A percentile compares a stretch with the other conserved stretches of the same genome.
Evolutionary conservation across 176 grass and related monocot genomes (phyloP).

Genomic region (Zea luxurians): DNA sequence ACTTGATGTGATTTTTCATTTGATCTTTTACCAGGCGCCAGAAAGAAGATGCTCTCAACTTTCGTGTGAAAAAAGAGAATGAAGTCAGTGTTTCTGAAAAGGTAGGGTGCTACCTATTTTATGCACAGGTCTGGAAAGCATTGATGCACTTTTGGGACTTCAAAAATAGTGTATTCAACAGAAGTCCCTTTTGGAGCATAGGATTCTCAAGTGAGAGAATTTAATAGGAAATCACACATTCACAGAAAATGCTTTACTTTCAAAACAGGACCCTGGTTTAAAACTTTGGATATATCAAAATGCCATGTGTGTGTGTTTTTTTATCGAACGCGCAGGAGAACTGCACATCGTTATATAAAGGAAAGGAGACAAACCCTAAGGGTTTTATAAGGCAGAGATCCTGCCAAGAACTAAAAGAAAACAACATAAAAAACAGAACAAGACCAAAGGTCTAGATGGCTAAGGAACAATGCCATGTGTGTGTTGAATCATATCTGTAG

Average conservation of each 20-base stretch:
- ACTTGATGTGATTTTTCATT: slow-evolving; percentile 20
- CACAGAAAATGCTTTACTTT: slow-evolving; percentile 3
- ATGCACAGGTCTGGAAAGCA: neutral
- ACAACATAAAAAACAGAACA: too few relatives aligned
- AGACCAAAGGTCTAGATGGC: too few relatives aligned
- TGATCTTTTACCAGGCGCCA: slow-evolving; percentile 56
- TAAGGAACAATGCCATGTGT: neutral
- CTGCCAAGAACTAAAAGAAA: too few relatives aligned
- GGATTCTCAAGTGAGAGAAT: neutral
- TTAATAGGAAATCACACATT: slow-evolving; percentile 11
- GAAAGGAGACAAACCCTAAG: too few relatives aligned
- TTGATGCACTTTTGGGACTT: slow-evolving; percentile 17
- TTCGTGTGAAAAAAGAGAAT: slow-evolving; percentile 82
- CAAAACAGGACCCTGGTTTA: neutral
- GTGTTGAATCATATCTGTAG: neutral
- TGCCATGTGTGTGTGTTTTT: neutral
- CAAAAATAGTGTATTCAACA: neutral
- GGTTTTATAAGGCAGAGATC: too few relatives aligned
- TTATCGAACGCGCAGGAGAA: too few relatives aligned
- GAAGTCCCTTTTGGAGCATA: slow-evolving; percentile 4
- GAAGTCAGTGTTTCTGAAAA: slow-evolving; percentile 82
- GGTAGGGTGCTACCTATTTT: slow-evolving; percentile 43
- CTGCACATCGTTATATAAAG: too few relatives aligned
- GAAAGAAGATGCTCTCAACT: slow-evolving; percentile 98
- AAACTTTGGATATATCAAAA: neutral